Conservation (phyloP, 2,329 filamentous ascomycete species). For the Xylariaceae sp. region DNA sequence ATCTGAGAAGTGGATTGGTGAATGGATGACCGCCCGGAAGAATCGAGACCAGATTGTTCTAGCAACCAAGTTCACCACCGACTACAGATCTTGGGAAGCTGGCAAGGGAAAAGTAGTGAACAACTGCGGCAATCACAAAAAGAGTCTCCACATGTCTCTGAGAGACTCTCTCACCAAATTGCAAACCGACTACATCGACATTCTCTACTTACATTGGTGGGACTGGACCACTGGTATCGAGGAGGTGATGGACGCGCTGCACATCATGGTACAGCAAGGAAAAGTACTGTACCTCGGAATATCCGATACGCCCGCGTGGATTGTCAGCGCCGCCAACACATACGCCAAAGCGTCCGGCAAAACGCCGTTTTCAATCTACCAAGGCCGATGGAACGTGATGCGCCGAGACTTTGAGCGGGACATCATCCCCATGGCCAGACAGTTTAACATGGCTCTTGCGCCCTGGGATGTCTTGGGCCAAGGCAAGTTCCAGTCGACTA, state of each 20-base stretch:
- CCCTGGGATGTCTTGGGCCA: conserved; percentile 57
- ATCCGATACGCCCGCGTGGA: conserved; percentile 39
- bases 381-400: conserved; percentile 36
- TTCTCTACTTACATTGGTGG: conserved; percentile 44
- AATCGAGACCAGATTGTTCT: conserved; percentile 53
- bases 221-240: conserved; percentile 39
- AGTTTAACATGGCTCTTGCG: conserved; percentile 47
- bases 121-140: conserved; percentile 54
- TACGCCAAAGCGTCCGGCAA: conserved; percentile 34
- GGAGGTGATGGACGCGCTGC: conserved; percentile 41
- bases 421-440: conserved; percentile 39
- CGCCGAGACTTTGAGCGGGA: conserved; percentile 38
- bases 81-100: conserved; percentile 37
- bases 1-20: conserved; percentile 54
- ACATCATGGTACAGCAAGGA: conserved; percentile 38
- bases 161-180: conserved; percentile 52
- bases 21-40: conserved; percentile 48
- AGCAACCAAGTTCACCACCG: conserved; percentile 53
- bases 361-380: conserved; percentile 37
- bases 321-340: conserved; percentile 36
- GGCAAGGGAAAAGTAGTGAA: conserved; percentile 39
- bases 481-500: conserved; percentile 42
- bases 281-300: conserved; percentile 41
- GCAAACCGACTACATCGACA: conserved; percentile 54
- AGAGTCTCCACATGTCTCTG: conserved; percentile 53